Evolutionary conservation across 495 filamentous ascomycete species (phyloP).

Genomic region (Mycothermus thermophilus): DNA sequence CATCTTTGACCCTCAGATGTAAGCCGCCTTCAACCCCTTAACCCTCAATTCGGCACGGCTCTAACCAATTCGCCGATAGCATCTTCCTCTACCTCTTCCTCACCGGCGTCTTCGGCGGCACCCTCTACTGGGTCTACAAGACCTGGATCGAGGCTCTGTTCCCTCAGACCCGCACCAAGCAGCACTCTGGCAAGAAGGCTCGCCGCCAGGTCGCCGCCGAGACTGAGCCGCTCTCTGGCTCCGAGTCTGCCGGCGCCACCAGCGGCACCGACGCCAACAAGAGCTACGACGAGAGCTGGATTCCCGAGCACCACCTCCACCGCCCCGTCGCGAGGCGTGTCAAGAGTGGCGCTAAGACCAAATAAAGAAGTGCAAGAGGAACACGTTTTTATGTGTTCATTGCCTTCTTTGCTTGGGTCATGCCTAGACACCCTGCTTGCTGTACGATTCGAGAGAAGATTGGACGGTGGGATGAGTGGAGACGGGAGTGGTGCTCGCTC

Average conservation of each 20-base stretch:
- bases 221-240: conserved; percentile 49
- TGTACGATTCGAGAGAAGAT: neutral
- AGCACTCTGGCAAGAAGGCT: conserved; percentile 55
- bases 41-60: neutral
- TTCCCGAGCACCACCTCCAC: conserved; percentile 82
- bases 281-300: conserved; percentile 91
- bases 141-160: conserved; percentile 95
- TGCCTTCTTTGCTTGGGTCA: no score
- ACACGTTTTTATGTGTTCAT: no score
- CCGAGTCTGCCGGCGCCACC: conserved; percentile 57
- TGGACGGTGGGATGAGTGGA: no score
- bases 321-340: conserved; percentile 67
- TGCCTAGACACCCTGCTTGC: no score
- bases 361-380: conserved; percentile 15
- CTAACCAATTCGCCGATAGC: conserved; percentile 30
- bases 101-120: conserved; percentile 56
- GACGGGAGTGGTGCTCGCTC: no score
- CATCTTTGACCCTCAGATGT: conserved; percentile 96
- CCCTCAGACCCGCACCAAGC: conserved; percentile 65
- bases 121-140: conserved; percentile 90
- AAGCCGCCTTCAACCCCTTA: conserved; percentile 21
- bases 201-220: conserved; percentile 8
- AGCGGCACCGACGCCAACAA: conserved; percentile 48
- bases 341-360: conserved; percentile 54
- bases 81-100: conserved; percentile 98